phyloP scores from a whole-genome alignment of 116 monocot species.

The Zostera marina region DNA sequence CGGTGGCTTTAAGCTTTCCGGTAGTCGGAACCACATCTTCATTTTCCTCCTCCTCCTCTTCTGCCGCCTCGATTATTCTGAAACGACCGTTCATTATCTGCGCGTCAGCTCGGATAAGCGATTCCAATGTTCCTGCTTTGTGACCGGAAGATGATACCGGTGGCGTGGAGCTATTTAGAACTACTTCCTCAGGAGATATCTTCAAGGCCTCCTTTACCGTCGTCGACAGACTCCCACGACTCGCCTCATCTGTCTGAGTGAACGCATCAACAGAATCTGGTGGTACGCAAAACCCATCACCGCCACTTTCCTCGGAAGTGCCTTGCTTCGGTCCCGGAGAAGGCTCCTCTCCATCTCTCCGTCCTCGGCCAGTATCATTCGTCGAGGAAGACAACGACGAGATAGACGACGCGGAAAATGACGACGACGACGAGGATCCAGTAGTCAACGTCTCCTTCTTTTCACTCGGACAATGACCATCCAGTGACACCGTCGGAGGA shows the following conservation, averaged over 20 bases:
- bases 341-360: no score
- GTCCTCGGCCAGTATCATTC: no score
- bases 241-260: neutral
- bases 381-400: no score
- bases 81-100: slow-evolving; percentile 36
- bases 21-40: slow-evolving; percentile 27
- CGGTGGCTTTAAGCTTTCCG: slow-evolving; percentile 40
- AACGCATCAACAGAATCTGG: neutral
- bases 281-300: neutral
- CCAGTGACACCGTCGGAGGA: neutral
- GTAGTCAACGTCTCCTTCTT: no score
- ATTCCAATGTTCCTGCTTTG: slow-evolving; percentile 70
- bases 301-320: neutral
- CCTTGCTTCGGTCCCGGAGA: no score
- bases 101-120: slow-evolving; percentile 55
- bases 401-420: no score
- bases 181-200: slow-evolving; percentile 13
- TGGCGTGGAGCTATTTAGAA: slow-evolving; percentile 16
- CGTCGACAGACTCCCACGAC: neutral
- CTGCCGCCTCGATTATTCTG: slow-evolving; percentile 21
- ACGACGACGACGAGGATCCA: no score
- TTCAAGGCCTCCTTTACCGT: slow-evolving; percentile 10
- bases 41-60: slow-evolving; percentile 17
- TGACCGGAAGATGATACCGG: slow-evolving; percentile 22
- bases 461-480: no score